Conservation (phyloP, 805 yeast species). For the Candida parachauliodes region DNA sequence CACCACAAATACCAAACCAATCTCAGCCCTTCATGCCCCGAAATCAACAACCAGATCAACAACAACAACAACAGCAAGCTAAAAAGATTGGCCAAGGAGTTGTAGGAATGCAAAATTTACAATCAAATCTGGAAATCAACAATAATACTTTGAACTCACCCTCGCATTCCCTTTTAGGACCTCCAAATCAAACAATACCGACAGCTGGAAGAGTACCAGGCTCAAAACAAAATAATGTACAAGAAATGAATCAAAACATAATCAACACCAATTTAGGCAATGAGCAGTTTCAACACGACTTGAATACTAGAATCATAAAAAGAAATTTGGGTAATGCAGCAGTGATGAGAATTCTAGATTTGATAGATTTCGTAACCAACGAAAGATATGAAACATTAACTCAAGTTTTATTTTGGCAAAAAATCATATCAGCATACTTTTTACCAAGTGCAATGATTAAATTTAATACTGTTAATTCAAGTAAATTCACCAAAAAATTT, state of each 20-base stretch:
- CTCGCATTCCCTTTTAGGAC: neutral
- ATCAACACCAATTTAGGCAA: neutral
- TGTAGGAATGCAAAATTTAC: neutral
- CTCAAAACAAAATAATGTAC: constrained; percentile 2
- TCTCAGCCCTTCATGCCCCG: constrained; percentile 16
- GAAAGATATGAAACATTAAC: constrained; percentile 27
- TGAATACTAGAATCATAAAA: constrained; percentile 32
- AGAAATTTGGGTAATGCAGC: constrained; percentile 42
- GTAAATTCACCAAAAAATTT: constrained; percentile 1
- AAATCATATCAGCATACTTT: constrained; percentile 30
- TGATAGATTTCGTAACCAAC: constrained; percentile 35
- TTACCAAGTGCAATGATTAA: constrained; percentile 28
- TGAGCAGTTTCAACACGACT: constrained; percentile 24
- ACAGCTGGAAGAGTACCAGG: constrained; percentile 21
- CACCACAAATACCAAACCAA: constrained; percentile 28
- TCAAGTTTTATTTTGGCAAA: constrained; percentile 34
- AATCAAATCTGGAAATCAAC: neutral
- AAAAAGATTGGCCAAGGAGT: neutral
- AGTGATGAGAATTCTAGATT: constrained; percentile 35
- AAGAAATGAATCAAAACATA: neutral
- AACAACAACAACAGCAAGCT: constrained; percentile 8
- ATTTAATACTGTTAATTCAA: constrained; percentile 14
- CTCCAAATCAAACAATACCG: neutral
- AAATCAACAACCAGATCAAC: constrained; percentile 13
- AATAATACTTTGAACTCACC: neutral